Evolutionary conservation across 805 yeast genomes (phyloP).

Genomic region (Ascoidea tarda): DNA sequence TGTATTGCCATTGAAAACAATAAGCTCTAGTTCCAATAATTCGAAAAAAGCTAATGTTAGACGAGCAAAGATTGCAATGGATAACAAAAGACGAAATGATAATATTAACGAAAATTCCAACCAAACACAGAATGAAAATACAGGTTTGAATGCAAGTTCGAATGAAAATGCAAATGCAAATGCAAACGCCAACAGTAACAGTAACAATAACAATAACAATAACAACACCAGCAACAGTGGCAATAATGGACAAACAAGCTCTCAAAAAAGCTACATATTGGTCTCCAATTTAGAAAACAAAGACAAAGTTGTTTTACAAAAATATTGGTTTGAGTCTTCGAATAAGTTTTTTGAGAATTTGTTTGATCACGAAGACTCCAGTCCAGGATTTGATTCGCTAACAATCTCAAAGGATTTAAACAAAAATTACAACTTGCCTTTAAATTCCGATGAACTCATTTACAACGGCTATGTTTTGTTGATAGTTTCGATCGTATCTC

Average conservation of each 20-base stretch:
- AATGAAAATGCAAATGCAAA: neutral
- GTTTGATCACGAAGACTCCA: neutral
- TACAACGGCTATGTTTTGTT: constrained; percentile 13
- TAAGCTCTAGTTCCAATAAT: neutral
- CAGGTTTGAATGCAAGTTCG: neutral
- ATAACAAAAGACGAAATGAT: neutral
- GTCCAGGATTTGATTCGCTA: constrained; percentile 1
- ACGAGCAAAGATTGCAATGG: too few species aligned
- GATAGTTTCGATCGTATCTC: constrained; percentile 12
- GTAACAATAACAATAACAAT: neutral
- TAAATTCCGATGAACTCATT: constrained; percentile 10
- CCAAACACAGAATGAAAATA: neutral
- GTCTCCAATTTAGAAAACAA: neutral
- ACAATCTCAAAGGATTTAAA: neutral
- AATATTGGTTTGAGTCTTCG: constrained; percentile 5
- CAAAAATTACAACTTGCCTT: constrained; percentile 1
- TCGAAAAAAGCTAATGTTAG: too few species aligned
- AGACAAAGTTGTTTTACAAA: constrained; percentile 2
- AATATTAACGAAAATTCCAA: too few species aligned
- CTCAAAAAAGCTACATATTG: constrained; percentile 1
- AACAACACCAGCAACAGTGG: neutral
- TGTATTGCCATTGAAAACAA: neutral
- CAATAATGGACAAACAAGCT: neutral
- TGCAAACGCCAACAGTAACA: too few species aligned
- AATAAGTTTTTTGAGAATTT: constrained; percentile 2